phyloP scores from a whole-genome alignment of 805 yeast species.

The Barnettozyma vustinii region DNA sequence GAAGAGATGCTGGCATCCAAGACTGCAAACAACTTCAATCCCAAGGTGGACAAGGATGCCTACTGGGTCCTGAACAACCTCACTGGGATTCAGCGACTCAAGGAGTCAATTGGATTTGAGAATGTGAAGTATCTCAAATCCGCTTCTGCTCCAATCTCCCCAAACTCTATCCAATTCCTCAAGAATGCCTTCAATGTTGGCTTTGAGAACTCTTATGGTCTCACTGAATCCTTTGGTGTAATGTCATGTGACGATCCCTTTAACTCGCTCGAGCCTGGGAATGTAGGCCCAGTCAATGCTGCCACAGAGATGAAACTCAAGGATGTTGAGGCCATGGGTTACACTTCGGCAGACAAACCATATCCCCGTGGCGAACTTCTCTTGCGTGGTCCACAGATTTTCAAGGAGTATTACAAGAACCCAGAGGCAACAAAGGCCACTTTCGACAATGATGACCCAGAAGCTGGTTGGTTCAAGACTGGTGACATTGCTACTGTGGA shows the following conservation, averaged over 20 bases:
- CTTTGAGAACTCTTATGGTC: constrained; percentile 51
- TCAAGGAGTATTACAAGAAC: constrained; percentile 45
- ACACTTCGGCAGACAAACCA: constrained; percentile 40
- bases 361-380: constrained; percentile 48
- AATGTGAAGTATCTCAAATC: constrained; percentile 28
- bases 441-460: constrained; percentile 35
- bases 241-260: constrained; percentile 32
- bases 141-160: constrained; percentile 61
- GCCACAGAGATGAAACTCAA: constrained; percentile 47
- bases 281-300: constrained; percentile 46
- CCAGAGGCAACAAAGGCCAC: constrained; percentile 41
- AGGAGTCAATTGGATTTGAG: constrained; percentile 34
- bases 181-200: constrained; percentile 43
- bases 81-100: constrained; percentile 33
- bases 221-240: constrained; percentile 63
- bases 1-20: constrained; percentile 12
- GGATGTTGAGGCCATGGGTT: constrained; percentile 47
- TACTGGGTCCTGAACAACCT: constrained; percentile 8
- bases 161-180: constrained; percentile 47
- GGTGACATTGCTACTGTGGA: constrained; percentile 48
- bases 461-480: constrained; percentile 45
- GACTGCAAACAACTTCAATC: constrained; percentile 5
- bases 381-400: constrained; percentile 52
- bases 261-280: constrained; percentile 31
- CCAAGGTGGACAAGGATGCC: constrained; percentile 10